A percentile compares a stretch with the other conserved stretches of the same genome.
Evolutionary conservation across 2,329 filamentous ascomycete species (phyloP).

Genomic region (Hypoxylon sp.): DNA sequence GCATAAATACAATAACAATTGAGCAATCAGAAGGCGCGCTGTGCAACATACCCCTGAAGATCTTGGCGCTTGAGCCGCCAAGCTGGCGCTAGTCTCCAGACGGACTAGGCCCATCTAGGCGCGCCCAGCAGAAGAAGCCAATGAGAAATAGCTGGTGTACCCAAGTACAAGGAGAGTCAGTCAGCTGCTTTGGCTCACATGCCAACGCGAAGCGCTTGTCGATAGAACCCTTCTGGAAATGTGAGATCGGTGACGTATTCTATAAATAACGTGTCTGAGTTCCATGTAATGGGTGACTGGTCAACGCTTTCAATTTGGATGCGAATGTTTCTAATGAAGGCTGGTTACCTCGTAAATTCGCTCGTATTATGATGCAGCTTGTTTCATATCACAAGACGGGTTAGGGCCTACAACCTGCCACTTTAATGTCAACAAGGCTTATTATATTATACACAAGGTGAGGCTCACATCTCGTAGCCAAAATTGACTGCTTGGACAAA

Average conservation of each 20-base stretch:
- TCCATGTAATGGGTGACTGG: not conserved
- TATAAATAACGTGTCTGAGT: not conserved
- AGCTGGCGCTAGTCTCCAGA: conserved; percentile 26
- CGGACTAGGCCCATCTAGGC: conserved; percentile 34
- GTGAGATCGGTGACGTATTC: conserved; percentile 4
- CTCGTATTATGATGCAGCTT: not conserved
- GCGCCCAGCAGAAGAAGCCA: conserved; percentile 33
- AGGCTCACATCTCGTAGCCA: not conserved
- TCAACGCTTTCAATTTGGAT: not conserved
- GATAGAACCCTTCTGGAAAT: conserved; percentile 16
- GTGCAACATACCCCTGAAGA: conserved; percentile 39
- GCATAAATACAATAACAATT: conserved; percentile 10
- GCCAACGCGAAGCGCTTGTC: conserved; percentile 4
- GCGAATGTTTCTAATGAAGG: not conserved
- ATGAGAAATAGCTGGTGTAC: conserved; percentile 8
- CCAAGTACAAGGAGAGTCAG: conserved; percentile 1
- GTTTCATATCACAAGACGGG: not conserved
- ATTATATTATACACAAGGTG: not conserved
- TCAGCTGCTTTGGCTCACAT: conserved; percentile 12
- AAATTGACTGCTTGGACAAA: not conserved
- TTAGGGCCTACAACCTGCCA: not conserved
- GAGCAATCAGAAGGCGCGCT: conserved; percentile 25
- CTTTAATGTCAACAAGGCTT: not conserved
- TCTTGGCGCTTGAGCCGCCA: conserved; percentile 43
- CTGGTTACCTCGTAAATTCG: not conserved